Percentiles rank a stretch among this genome's conserved stretches.
Evolutionary conservation across 306 rosid species (phyloP).

Genomic region (Glycyrrhiza uralensis): DNA sequence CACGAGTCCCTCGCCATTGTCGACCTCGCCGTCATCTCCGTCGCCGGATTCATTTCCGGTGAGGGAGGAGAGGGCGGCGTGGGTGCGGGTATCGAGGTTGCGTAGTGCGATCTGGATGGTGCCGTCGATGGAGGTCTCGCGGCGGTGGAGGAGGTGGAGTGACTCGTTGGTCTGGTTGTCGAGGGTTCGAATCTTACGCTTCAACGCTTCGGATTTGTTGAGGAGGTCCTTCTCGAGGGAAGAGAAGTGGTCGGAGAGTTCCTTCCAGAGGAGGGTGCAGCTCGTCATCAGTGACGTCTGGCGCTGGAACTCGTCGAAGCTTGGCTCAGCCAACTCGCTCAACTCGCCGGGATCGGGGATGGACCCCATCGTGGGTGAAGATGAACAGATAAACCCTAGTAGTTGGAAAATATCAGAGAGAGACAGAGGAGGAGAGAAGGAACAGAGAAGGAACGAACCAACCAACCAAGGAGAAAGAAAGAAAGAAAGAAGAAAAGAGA

Average conservation of each 20-base stretch:
- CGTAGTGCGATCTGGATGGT: constrained; percentile 72
- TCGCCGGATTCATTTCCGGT: neutral
- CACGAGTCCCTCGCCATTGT: constrained; percentile 63
- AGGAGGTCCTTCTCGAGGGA: constrained; percentile 67
- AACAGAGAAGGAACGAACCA: neutral
- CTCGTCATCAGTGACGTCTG: constrained; percentile 94
- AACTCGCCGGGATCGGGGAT: constrained; percentile 99
- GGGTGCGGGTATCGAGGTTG: constrained; percentile 54
- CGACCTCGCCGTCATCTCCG: constrained; percentile 50
- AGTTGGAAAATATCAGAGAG: no score
- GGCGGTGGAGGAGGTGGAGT: constrained; percentile 67
- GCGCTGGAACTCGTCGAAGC: constrained; percentile 90
- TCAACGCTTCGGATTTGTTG: constrained; percentile 71
- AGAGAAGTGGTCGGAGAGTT: constrained; percentile 88
- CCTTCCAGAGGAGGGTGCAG: constrained; percentile 98
- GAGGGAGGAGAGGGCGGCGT: constrained; percentile 48
- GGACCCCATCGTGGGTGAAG: constrained; percentile 88
- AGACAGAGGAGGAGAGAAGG: no score
- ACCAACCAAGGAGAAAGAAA: constrained; percentile 22
- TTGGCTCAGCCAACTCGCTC: constrained; percentile 69
- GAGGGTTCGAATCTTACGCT: constrained; percentile 51
- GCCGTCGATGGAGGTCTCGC: constrained; percentile 65
- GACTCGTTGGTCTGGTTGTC: constrained; percentile 65
- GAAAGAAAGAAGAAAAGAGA: neutral
- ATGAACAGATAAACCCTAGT: no score